Base-by-base conservation (phyloP, 208 protist genomes). In the Vickermania spadyakhi region DNA sequence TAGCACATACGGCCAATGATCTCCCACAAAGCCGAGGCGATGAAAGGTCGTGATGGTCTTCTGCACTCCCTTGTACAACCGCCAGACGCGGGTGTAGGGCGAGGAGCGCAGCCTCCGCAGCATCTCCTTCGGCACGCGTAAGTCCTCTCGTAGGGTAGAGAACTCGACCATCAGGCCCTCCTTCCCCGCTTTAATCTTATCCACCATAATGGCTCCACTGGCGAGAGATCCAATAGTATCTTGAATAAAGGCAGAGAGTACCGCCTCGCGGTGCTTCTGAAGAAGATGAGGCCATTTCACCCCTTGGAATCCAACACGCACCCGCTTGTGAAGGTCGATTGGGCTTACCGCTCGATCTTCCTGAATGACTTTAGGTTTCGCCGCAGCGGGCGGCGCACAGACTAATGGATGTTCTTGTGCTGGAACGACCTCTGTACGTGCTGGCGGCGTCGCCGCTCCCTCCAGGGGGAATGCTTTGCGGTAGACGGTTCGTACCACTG, bases 301-400 rank as follows among this genome's bases (percentile, higher is more conserved):
- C 0, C 82, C 82, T 21, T 81, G 68, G 76, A 89, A 89, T 13
- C 82, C 82, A 5, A 89, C 79, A 56, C 82, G 67, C 57, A 79
- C 78, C n/a, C 72, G 64, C 1, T 55, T 75, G 49, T 21, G 67
- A 1, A 7, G 18, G 36, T 45, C 36, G 18, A 45, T 45, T n/a
- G 36, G 36, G 36, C 36, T 45, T 18, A 45, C 36, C 36, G 36
- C 36, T 45, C 36, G 36, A 18, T 45, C 36, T 18, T 45, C 36
- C 36, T 45, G 7, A 45, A 45, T 18, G 11, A 45, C 36, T 18
- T 18, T 7, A 7, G 36, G 36, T 45, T 7, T 18, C 36, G 18
- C 36, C 36, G 36, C 36, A 7, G 36, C 36, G 36, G 36, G 7
- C 11, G 36, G 11, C 11, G 36, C 36, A n/a, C n/a, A n/a, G n/a